Conservation (phyloP, 768 basidiomycete species). For the Serendipita sp. region DNA sequence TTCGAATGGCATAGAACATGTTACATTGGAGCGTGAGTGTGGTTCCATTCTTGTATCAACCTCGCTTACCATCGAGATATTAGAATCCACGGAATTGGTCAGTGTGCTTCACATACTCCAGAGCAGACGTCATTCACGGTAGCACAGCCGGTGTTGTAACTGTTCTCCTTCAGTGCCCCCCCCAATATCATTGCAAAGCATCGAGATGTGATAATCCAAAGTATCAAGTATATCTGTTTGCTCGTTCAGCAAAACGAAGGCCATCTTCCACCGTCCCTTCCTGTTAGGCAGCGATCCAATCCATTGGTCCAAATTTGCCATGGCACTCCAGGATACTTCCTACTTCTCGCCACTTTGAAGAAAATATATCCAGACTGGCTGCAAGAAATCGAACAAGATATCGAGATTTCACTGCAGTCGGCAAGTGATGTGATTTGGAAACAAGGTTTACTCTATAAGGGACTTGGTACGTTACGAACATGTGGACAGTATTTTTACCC, state of each 20-base stretch:
- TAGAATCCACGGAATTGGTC: slow-evolving; percentile 8
- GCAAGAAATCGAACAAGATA: background rate
- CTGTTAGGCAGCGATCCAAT: slow-evolving; percentile 4
- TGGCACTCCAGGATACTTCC: slow-evolving; percentile 7
- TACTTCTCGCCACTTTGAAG: slow-evolving; percentile 6
- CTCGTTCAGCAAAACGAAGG: slow-evolving; percentile 6
- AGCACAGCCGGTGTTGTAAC: slow-evolving; percentile 7
- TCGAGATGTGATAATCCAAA: background rate
- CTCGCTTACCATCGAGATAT: background rate
- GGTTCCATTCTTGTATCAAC: background rate
- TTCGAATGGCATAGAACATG: slow-evolving; percentile 8
- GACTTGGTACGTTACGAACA: slow-evolving; percentile 2
- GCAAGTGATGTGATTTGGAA: slow-evolving; percentile 9
- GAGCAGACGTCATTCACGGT: background rate
- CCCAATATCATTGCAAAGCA: slow-evolving; percentile 1
- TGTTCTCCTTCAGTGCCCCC: slow-evolving; percentile 9
- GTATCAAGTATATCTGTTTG: background rate
- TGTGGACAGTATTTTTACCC: background rate
- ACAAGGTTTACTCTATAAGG: slow-evolving; percentile 8
- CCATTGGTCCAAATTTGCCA: slow-evolving; percentile 10
- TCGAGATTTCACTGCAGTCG: background rate
- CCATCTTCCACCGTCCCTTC: slow-evolving; percentile 10
- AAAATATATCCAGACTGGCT: background rate
- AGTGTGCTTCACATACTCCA: background rate
- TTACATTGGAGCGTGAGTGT: slow-evolving; percentile 9